Percentiles rank a stretch among this genome's conserved stretches.
Evolutionary conservation across 1,284 basidiomycete genomes (phyloP).

Genomic region (Heliocybe sulcata): DNA sequence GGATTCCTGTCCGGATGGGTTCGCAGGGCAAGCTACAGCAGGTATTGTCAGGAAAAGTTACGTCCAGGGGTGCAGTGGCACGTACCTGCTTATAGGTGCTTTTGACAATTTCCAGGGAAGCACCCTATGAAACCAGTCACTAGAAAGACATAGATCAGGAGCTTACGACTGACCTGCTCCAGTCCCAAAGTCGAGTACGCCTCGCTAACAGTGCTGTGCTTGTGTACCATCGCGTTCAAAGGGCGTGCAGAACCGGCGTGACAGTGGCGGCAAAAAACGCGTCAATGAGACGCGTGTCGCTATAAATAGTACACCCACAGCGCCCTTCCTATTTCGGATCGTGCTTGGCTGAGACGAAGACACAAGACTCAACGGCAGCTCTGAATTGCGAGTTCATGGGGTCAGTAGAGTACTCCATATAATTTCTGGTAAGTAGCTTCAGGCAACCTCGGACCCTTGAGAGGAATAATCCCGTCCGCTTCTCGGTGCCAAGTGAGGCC

Average conservation of each 20-base stretch:
- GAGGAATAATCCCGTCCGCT: too few relatives aligned
- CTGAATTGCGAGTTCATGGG: too few relatives aligned
- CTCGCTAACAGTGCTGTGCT: slow-evolving; percentile 29
- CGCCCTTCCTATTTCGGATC: not conserved
- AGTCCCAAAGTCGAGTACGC: slow-evolving; percentile 54
- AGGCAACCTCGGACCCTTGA: too few relatives aligned
- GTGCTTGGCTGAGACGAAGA: too few relatives aligned
- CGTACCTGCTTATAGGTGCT: slow-evolving; percentile 59
- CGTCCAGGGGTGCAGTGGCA: slow-evolving; percentile 5
- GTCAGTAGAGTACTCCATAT: too few relatives aligned
- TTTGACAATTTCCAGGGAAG: slow-evolving; percentile 56
- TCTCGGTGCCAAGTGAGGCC: too few relatives aligned
- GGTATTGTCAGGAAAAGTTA: slow-evolving; percentile 1
- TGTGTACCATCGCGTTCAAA: slow-evolving; percentile 24
- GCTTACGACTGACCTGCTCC: slow-evolving; percentile 30
- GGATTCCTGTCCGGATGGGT: slow-evolving; percentile 74
- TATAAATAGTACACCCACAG: not conserved
- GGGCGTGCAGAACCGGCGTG: not conserved
- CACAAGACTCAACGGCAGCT: too few relatives aligned
- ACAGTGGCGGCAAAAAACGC: slow-evolving; percentile 16
- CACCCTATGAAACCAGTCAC: slow-evolving; percentile 33
- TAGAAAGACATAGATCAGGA: not conserved
- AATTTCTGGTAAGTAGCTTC: too few relatives aligned
- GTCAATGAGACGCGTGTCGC: slow-evolving; percentile 15
- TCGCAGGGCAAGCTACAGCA: slow-evolving; percentile 47